Evolutionary conservation across 2,329 filamentous ascomycete species (phyloP).

Genomic region (Colletotrichum sp.): DNA sequence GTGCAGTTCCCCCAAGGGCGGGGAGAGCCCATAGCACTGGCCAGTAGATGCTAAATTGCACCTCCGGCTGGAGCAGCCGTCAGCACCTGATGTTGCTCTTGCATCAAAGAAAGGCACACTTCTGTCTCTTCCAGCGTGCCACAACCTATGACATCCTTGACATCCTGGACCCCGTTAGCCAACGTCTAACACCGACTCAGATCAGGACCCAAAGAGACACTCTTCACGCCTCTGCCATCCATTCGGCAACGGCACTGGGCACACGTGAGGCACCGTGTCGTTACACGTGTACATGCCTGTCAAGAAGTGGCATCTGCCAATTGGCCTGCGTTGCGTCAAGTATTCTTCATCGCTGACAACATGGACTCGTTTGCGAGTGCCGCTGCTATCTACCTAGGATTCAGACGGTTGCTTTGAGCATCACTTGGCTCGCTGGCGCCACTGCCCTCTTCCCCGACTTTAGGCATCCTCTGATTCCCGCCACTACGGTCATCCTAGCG

Average conservation of each 20-base stretch:
- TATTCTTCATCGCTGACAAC: neutral
- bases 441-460: neutral
- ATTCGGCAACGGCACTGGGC: slow-evolving; percentile 4
- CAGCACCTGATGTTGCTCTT: neutral
- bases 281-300: neutral
- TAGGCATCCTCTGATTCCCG: neutral
- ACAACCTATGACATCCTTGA: neutral
- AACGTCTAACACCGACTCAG: neutral
- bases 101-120: neutral
- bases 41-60: neutral
- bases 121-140: neutral
- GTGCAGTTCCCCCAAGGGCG: neutral
- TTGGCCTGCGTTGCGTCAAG: neutral
- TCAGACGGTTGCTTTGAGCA: neutral
- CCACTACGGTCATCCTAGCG: neutral
- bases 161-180: neutral
- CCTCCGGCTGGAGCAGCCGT: neutral
- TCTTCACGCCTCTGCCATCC: neutral
- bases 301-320: neutral
- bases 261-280: slow-evolving; percentile 8
- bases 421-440: neutral
- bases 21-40: neutral
- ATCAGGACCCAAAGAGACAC: neutral
- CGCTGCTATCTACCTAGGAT: neutral
- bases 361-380: neutral